A percentile compares a stretch with the other conserved stretches of the same genome.
phyloP scores from a whole-genome alignment of 768 basidiomycete species.

The Xerocomus brunneocitrinus region DNA sequence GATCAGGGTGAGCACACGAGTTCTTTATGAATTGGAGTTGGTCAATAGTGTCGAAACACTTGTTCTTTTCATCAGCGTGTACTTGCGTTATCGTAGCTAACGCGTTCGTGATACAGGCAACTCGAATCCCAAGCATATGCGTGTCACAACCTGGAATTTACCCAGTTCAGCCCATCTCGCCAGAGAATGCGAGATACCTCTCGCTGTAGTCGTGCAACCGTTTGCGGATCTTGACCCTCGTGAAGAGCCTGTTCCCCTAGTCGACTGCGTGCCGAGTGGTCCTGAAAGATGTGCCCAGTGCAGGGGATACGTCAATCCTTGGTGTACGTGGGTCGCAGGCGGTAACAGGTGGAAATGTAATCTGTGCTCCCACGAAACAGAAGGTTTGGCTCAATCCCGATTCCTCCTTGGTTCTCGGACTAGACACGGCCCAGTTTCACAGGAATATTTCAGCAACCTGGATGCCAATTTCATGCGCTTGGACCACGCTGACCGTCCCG shows the following conservation, averaged over 20 bases:
- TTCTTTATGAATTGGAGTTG: neutral
- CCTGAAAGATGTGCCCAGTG: slow-evolving; percentile 85
- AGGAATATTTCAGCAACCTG: slow-evolving; percentile 81
- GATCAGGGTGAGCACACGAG: slow-evolving; percentile 66
- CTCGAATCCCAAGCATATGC: slow-evolving; percentile 85
- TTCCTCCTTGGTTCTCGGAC: slow-evolving; percentile 1
- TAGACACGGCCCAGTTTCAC: slow-evolving; percentile 47
- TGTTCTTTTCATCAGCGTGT: neutral
- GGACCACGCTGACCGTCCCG: slow-evolving; percentile 78
- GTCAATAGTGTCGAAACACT: neutral
- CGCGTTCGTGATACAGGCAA: slow-evolving; percentile 50
- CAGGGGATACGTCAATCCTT: slow-evolving; percentile 89
- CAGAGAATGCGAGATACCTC: slow-evolving; percentile 76
- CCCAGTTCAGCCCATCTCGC: slow-evolving; percentile 78
- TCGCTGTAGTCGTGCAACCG: slow-evolving; percentile 84
- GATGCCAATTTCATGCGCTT: slow-evolving; percentile 72
- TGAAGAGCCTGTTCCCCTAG: slow-evolving; percentile 76
- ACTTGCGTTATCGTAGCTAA: slow-evolving; percentile 10
- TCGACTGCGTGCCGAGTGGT: slow-evolving; percentile 65
- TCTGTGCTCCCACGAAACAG: slow-evolving; percentile 77
- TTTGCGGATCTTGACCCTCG: slow-evolving; percentile 77
- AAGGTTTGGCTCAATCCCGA: slow-evolving; percentile 51
- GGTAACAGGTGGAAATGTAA: slow-evolving; percentile 92
- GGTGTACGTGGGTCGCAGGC: slow-evolving; percentile 80
- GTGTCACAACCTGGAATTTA: slow-evolving; percentile 86